A percentile compares a stretch with the other conserved stretches of the same genome.
Evolutionary conservation across 2,329 filamentous ascomycete genomes (phyloP).

Genomic region (Fusarium sp.): DNA sequence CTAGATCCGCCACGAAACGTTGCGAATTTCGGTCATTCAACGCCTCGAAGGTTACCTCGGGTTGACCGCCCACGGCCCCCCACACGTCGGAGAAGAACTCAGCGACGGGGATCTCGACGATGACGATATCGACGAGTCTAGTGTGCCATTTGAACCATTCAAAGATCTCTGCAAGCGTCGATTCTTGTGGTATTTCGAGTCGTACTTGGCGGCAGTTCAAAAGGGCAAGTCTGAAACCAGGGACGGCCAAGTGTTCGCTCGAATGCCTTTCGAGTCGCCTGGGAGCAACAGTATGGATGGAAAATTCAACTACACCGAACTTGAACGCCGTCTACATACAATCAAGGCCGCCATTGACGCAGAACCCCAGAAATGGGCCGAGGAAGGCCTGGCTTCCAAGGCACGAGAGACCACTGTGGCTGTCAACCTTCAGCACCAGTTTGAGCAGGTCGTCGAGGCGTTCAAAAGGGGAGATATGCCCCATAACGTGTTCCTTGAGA

Average conservation of each 20-base stretch:
- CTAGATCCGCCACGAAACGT: conserved; percentile 89
- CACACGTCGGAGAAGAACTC: conserved; percentile 30
- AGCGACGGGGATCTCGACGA: conserved; percentile 55
- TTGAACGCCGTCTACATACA: conserved; percentile 75
- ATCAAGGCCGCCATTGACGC: conserved; percentile 78
- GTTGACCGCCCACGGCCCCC: conserved; percentile 66
- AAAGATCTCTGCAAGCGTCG: conserved; percentile 89
- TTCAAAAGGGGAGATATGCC: conserved; percentile 79
- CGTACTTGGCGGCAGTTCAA: conserved; percentile 79
- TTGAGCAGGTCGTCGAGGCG: conserved; percentile 81
- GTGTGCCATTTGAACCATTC: conserved; percentile 82
- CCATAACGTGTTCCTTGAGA: conserved; percentile 79
- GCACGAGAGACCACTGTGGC: conserved; percentile 79
- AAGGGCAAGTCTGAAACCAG: conserved; percentile 73
- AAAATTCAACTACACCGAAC: conserved; percentile 81
- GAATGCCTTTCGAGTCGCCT: conserved; percentile 84
- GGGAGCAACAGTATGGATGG: conserved; percentile 87
- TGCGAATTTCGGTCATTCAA: conserved; percentile 88
- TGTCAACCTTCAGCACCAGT: conserved; percentile 85
- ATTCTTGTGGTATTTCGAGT: conserved; percentile 96
- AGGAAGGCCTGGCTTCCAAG: conserved; percentile 72
- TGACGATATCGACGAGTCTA: conserved; percentile 66
- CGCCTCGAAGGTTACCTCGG: conserved; percentile 83
- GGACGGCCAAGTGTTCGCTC: conserved; percentile 74
- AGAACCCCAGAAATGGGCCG: conserved; percentile 79